Percentiles rank a stretch among this genome's conserved stretches.
These are phyloP conservation scores for Lophiotrema nucula DNA, from an alignment of 495 filamentous ascomycete species.

Conservation along the genomic window DNA sequence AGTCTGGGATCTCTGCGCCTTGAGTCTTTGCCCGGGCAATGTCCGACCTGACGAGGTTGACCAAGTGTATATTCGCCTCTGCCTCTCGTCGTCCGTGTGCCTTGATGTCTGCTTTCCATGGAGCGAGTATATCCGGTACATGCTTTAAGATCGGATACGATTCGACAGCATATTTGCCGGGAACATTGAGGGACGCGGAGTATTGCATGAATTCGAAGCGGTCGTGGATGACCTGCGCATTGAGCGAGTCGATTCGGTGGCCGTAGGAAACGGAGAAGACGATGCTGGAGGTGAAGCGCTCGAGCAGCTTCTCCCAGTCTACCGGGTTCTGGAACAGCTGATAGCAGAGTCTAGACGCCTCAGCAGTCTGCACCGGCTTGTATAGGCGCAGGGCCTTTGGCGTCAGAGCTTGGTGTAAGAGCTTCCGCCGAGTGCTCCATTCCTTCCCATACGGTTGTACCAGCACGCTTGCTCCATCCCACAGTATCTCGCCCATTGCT, in stretches of 20 bases:
- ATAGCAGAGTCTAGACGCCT: slow-evolving; percentile 41
- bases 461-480: slow-evolving; percentile 49
- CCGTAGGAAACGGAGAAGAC: slow-evolving; percentile 65
- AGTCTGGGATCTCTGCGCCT: slow-evolving; percentile 33
- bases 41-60: slow-evolving; percentile 55
- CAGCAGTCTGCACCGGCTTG: slow-evolving; percentile 47
- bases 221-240: slow-evolving; percentile 51
- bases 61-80: slow-evolving; percentile 50
- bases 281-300: slow-evolving; percentile 63
- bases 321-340: slow-evolving; percentile 37
- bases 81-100: slow-evolving; percentile 52
- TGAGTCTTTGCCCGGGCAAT: slow-evolving; percentile 44
- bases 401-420: slow-evolving; percentile 46
- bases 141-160: slow-evolving; percentile 54
- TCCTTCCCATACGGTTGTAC: slow-evolving; percentile 52
- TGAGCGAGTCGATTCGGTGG: slow-evolving; percentile 55
- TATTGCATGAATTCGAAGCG: slow-evolving; percentile 59
- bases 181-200: slow-evolving; percentile 59
- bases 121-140: slow-evolving; percentile 56
- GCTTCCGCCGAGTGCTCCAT: slow-evolving; percentile 45
- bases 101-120: slow-evolving; percentile 58
- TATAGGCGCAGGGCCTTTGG: slow-evolving; percentile 51
- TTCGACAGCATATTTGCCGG: slow-evolving; percentile 58
- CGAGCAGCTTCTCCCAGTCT: slow-evolving; percentile 61
- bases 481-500: slow-evolving; percentile 54